Conservation (phyloP, 352 stramenopile species). For the Pythium periplocum region DNA sequence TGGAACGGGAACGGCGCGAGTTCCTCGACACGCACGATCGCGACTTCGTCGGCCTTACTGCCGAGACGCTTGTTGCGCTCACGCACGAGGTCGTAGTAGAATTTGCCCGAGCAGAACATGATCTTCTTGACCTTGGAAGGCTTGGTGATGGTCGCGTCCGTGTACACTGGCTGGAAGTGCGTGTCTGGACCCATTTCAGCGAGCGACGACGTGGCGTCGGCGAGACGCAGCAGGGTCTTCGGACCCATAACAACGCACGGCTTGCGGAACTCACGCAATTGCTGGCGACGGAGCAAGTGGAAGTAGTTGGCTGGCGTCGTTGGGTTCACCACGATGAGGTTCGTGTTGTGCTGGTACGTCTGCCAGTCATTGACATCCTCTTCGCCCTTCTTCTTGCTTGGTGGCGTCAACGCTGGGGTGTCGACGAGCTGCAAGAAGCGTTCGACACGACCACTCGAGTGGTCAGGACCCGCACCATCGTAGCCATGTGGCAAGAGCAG, state of each 20-base stretch:
- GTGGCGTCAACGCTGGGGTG: conserved; percentile 43
- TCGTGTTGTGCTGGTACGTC: conserved; percentile 65
- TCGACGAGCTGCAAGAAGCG: conserved; percentile 87
- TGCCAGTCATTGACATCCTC: conserved; percentile 30
- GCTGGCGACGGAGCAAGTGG: conserved; percentile 91
- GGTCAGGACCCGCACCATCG: conserved; percentile 83
- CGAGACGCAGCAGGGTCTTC: conserved; percentile 69
- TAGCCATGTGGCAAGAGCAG: conserved; percentile 86
- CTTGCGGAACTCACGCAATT: conserved; percentile 69
- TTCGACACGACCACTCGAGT: conserved; percentile 79
- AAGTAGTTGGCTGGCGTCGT: conserved; percentile 96
- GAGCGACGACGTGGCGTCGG: conserved; percentile 61
- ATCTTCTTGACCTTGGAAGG: conserved; percentile 55
- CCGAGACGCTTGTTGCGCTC: conserved; percentile 45
- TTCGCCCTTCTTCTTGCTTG: conserved; percentile 23
- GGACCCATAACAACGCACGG: conserved; percentile 71
- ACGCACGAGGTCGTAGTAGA: conserved; percentile 83
- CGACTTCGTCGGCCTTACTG: conserved; percentile 37
- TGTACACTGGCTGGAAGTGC: conserved; percentile 62
- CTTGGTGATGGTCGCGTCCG: conserved; percentile 43
- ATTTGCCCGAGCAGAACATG: conserved; percentile 79
- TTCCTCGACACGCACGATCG: conserved; percentile 76
- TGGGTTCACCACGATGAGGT: conserved; percentile 81
- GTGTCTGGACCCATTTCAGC: conserved; percentile 53
- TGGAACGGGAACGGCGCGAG: conserved; percentile 82